Base-by-base conservation (phyloP, 768 basidiomycete species). In the Coprinopsis sp. region DNA sequence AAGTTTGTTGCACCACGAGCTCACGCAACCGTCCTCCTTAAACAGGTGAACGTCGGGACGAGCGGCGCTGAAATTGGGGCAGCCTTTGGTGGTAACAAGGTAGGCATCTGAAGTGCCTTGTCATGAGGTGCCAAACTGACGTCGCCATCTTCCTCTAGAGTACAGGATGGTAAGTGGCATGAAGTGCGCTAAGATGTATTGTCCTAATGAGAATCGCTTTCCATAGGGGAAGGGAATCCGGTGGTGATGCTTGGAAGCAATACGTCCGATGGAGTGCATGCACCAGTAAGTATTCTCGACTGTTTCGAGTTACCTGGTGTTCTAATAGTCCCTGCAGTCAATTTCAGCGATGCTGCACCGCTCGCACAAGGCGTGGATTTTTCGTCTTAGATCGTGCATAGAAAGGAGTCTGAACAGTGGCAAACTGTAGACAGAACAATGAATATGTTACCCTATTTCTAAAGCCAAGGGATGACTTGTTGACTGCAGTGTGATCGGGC, bases 201-300 rank as follows among this genome's bases (percentile, higher is more conserved):
- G 41, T 43, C 6, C 10, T 24, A 11, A 21, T 30, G 12, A 8
- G 25, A 22, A 24, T 53, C 58, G 28, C n/a, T n/a, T n/a, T n/a
- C n/a, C n/a, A n/a, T 54, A 87, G 87, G 92, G 95, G 95, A 16
- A 82, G 95, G 39, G 95, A 98, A 70, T 91, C 90, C 6, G 95
- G 95, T 30, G 94, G 94, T 43, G 95, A 97, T 65, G 87, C 94
- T n/a, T 98, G 95, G 95, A 93, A 94, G 64, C 90, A 95, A 64
- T 93, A 93, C 56, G 87, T 93, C 31, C 81, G 91, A 42, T 94
- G 89, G 89, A 84, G 85, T 64, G 81, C 87, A 37, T 93, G 90
- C 63, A 96, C 94, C 10, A 69, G 77, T 77, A 58, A 40, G 72
- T 63, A 12, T 40, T 40, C 18, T n/a, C 28, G 1, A 18, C 22